A percentile compares a stretch with the other conserved stretches of the same genome.
These are phyloP conservation scores for Panaeolus papilionaceus DNA, from an alignment of 768 basidiomycete genomes.

Conservation along the genomic window DNA sequence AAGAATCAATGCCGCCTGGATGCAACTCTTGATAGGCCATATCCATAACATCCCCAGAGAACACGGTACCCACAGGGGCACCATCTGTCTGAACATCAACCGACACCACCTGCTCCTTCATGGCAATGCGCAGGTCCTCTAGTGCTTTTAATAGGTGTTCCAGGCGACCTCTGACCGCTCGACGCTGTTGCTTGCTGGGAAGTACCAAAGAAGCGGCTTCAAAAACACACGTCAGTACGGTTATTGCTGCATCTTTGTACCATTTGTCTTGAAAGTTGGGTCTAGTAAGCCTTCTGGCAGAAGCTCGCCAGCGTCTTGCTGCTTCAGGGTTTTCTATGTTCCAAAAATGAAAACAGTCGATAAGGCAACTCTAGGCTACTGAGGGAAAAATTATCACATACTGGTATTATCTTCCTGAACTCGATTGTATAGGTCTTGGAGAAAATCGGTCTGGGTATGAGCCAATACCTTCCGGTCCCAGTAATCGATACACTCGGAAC, in stretches of 20 bases:
- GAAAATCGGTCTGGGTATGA: neutral
- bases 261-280: constrained; percentile 24
- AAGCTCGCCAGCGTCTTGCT: constrained; percentile 49
- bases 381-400: neutral
- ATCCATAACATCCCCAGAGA: constrained; percentile 13
- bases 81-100: constrained; percentile 10
- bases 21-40: neutral
- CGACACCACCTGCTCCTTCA: constrained; percentile 16
- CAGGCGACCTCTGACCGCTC: neutral
- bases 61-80: neutral
- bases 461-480: neutral
- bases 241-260: neutral
- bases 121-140: constrained; percentile 10
- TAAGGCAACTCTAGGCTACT: neutral
- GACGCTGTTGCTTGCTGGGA: neutral
- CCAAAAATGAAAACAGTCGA: neutral
- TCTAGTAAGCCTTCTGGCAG: constrained; percentile 36
- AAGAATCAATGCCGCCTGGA: neutral
- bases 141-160: constrained; percentile 11
- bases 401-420: constrained; percentile 42
- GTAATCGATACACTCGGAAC: neutral
- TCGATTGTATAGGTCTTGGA: constrained; percentile 34
- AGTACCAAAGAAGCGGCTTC: constrained; percentile 8
- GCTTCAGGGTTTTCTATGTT: constrained; percentile 48
- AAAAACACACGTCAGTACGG: constrained; percentile 3